Conservation (phyloP, 805 yeast species). For the Spathaspora hagerdaliae region DNA sequence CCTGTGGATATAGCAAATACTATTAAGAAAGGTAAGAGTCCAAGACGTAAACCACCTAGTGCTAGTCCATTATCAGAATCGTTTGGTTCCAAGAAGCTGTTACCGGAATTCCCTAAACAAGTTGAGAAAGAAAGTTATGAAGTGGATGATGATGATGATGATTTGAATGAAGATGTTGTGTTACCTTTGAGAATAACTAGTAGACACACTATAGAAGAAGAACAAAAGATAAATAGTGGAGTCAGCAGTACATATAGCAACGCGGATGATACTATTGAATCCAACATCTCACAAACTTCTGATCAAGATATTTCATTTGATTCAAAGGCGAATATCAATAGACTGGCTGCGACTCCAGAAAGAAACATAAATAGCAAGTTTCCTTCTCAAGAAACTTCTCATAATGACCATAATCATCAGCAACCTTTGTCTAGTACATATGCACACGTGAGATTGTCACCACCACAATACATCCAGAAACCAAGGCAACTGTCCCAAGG, state of each 20-base stretch:
- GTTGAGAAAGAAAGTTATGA: slow-evolving; percentile 11
- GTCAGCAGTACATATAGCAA: no score
- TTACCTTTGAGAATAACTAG: neutral
- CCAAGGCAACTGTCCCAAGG: slow-evolving; percentile 11
- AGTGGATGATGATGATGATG: slow-evolving; percentile 10
- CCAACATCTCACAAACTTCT: neutral
- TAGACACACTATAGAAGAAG: neutral
- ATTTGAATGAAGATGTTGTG: slow-evolving; percentile 3
- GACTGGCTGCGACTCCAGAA: no score
- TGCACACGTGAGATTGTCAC: neutral
- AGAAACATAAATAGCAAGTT: no score
- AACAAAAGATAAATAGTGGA: neutral
- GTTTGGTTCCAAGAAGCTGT: neutral
- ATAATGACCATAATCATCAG: no score
- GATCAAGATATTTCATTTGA: slow-evolving; percentile 1
- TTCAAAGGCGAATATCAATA: neutral
- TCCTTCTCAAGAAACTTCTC: no score
- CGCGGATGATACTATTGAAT: neutral
- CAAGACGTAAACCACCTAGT: slow-evolving; percentile 6
- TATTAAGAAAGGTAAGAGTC: neutral
- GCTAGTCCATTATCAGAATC: slow-evolving; percentile 3
- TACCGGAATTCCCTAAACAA: neutral
- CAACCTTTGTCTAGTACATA: no score
- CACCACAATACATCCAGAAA: slow-evolving; percentile 2
- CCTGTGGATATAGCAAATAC: neutral